Evolutionary conservation across 441 rosid species (phyloP).

Genomic region (Arabidopsis lyrata): DNA sequence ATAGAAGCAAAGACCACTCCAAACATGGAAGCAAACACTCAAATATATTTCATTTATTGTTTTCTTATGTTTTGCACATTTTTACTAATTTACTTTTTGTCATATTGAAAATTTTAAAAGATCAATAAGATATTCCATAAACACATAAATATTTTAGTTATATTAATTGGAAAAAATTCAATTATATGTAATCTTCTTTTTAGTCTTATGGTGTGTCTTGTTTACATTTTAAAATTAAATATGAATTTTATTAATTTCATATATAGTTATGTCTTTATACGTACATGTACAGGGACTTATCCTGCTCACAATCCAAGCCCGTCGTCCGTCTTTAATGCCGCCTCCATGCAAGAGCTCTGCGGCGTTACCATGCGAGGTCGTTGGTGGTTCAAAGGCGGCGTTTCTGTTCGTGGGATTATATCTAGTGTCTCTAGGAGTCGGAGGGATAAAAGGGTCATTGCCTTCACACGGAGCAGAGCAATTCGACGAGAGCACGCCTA

Average conservation of each 20-base stretch:
- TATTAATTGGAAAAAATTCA: no score
- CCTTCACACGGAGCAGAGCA: constrained; percentile 91
- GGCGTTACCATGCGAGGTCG: constrained; percentile 55
- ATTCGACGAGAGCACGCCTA: constrained; percentile 61
- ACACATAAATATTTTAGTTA: no score
- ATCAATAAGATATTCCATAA: no score
- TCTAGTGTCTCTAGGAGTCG: constrained; percentile 84
- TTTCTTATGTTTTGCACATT: no score
- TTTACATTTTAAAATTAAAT: no score
- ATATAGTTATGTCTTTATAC: background rate
- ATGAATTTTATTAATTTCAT: background rate
- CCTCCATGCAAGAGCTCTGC: constrained; percentile 49
- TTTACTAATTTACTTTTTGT: no score
- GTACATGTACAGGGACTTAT: constrained; percentile 4
- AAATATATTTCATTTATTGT: no score
- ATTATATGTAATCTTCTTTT: background rate
- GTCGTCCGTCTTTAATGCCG: constrained; percentile 64
- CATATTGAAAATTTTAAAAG: no score
- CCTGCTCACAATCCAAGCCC: constrained; percentile 66
- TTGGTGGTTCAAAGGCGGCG: constrained; percentile 63
- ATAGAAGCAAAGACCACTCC: no score
- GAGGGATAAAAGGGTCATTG: constrained; percentile 88
- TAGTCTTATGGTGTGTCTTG: background rate
- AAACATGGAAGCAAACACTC: no score
- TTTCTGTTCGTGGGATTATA: constrained; percentile 78